Evolutionary conservation across 495 filamentous ascomycete genomes (phyloP), one percentile per base, ranked within the genome.

Genomic region (Penicillium crystallinum): DNA sequence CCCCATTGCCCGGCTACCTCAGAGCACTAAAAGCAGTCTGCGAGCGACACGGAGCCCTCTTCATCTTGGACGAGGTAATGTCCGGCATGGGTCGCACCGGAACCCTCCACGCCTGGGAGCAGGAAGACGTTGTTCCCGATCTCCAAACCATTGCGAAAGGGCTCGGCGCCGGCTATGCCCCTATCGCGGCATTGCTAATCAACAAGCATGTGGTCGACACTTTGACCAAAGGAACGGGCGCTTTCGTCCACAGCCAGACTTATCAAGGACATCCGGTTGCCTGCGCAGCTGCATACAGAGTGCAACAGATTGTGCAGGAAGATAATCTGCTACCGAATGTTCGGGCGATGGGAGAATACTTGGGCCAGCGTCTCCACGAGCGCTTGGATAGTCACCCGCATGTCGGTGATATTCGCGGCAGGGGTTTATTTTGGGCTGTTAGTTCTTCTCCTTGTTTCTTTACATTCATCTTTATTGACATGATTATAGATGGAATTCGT

Each of bases 31-130:
- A 73, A 48, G 59, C 62, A 5, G 63, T 89, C 1, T 87, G 85
- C 61, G 64, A 78, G n/a, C 72, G 75, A 42, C 72, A 86, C 48
- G 83, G 81, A 4, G 80, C 78, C 0, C 67, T 88, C 14, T 64
- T 86, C 12, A 79, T 88, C 37, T 61, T 85, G 4, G 86, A 90
- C 50, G 86, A 90, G 50, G 81, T 88, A 19, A 89, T 90, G 84
- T 83, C 82, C 52, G 86, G 84, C 2, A 86, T 85, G 77, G 84
- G 84, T 0, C 72, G 82, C 6, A 77, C 74, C 0, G 84, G 84
- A 0, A 83, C 79, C 0, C 64, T 84, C 8, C 81, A 84, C 40
- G 83, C 82, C 7, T 87, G 81, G 79, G 74, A 85, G 52, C 75
- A 78, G 36, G 82, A 86, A 59, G 73, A 55, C 23, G 66, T 80